A percentile compares a stretch with the other conserved stretches of the same genome.
Evolutionary conservation across 306 rosid genomes (phyloP).

Genomic region (Purshia tridentata): DNA sequence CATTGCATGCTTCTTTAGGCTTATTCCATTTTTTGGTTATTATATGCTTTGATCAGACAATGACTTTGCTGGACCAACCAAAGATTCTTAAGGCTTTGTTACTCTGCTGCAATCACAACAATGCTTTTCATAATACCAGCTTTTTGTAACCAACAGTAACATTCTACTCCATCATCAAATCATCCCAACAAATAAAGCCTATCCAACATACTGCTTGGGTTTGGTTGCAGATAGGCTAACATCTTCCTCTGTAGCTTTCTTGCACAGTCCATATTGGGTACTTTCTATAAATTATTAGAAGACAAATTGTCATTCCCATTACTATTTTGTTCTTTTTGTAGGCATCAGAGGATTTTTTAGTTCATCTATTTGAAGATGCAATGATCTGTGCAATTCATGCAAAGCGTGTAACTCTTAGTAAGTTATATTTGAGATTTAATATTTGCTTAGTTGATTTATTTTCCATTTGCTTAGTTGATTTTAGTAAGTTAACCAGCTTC

Average conservation of each 20-base stretch:
- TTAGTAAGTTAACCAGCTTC: no score
- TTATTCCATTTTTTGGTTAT: constrained; percentile 3
- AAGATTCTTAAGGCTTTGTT: neutral
- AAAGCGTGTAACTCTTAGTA: constrained; percentile 86
- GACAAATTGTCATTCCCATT: neutral
- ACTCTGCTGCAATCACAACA: neutral
- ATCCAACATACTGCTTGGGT: neutral
- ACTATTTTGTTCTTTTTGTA: constrained; percentile 21
- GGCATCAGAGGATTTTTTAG: constrained; percentile 83
- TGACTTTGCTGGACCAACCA: neutral
- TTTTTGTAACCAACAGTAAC: neutral
- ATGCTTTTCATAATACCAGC: no score
- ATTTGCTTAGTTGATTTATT: constrained; percentile 16
- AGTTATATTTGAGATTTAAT: constrained; percentile 36
- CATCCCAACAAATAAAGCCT: neutral
- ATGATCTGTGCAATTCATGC: constrained; percentile 95
- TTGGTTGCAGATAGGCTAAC: constrained; percentile 2
- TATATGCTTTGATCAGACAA: constrained; percentile 1
- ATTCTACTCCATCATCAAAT: neutral
- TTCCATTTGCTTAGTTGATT: no score
- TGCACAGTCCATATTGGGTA: neutral
- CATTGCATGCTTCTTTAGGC: neutral
- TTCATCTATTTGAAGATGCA: constrained; percentile 71
- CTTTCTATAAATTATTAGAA: neutral
- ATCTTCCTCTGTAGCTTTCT: neutral